Conservation (phyloP, 139 green algal species). For the Micromonas commoda region DNA sequence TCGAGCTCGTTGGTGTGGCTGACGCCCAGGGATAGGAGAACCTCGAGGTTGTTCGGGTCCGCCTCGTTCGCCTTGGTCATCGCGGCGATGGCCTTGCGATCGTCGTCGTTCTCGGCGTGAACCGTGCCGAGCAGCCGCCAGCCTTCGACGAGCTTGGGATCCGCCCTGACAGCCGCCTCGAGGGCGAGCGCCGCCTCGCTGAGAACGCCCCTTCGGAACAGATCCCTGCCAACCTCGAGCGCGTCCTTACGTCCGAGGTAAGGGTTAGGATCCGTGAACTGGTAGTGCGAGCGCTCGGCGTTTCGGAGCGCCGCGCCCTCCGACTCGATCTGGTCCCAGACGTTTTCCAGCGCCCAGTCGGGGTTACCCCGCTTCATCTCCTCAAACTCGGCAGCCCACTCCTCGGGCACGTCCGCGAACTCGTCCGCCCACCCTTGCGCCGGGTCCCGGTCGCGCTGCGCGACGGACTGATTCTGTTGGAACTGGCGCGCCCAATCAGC, state of each 20-base stretch:
- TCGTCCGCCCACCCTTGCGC: conserved; percentile 21
- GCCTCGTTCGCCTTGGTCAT: conserved; percentile 52
- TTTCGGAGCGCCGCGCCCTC: not conserved
- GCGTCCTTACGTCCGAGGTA: conserved; percentile 37
- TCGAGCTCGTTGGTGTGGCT: conserved; percentile 96
- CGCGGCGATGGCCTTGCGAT: conserved; percentile 56
- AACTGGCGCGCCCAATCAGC: not conserved
- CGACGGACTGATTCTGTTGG: not conserved
- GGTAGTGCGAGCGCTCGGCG: not conserved
- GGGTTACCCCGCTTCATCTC: not conserved
- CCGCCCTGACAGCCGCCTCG: conserved; percentile 80
- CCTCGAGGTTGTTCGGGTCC: conserved; percentile 71
- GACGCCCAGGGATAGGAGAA: conserved; percentile 89
- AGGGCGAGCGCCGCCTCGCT: conserved; percentile 87
- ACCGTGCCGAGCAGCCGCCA: conserved; percentile 92
- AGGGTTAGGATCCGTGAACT: conserved; percentile 17
- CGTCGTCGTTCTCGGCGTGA: conserved; percentile 98
- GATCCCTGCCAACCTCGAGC: conserved; percentile 61
- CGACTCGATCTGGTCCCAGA: not conserved
- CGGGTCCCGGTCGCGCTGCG: not conserved
- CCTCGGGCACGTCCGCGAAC: not conserved
- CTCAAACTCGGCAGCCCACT: conserved; percentile 16
- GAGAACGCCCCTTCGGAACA: conserved; percentile 78
- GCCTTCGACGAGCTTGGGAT: conserved; percentile 62
- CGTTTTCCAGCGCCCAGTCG: not conserved